These are phyloP conservation scores for Xylaria scruposa DNA, from an alignment of 495 filamentous ascomycete genomes.

Conservation along the genomic window DNA sequence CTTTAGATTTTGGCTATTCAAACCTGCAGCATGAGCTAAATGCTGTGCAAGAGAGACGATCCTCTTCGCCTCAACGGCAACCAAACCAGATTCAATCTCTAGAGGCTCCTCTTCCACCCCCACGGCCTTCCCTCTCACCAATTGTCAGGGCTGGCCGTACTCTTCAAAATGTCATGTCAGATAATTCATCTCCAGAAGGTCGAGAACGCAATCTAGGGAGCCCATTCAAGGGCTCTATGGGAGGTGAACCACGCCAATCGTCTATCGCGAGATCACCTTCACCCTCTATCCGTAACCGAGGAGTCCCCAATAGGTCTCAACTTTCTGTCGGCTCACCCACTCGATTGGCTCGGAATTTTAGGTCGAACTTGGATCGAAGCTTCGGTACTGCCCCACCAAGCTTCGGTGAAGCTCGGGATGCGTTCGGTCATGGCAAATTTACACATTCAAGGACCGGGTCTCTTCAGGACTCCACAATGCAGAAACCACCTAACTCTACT, in stretches of 20 bases:
- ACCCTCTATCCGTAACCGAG: slow-evolving; percentile 28
- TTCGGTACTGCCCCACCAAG: neutral
- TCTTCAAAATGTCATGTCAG: slow-evolving; percentile 59
- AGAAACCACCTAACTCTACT: slow-evolving; percentile 4
- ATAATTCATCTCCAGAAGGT: slow-evolving; percentile 55
- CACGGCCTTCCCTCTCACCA: slow-evolving; percentile 56
- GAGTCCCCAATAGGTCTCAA: slow-evolving; percentile 22
- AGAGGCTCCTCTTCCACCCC: slow-evolving; percentile 31
- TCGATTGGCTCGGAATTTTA: slow-evolving; percentile 22
- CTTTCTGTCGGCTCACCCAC: slow-evolving; percentile 23
- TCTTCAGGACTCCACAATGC: neutral
- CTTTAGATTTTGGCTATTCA: slow-evolving; percentile 38
- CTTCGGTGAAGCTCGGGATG: slow-evolving; percentile 38
- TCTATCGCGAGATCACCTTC: slow-evolving; percentile 30
- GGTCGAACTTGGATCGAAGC: slow-evolving; percentile 24
- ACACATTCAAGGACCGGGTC: slow-evolving; percentile 32
- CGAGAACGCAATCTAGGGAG: slow-evolving; percentile 55
- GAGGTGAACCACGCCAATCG: slow-evolving; percentile 34
- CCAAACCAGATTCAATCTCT: slow-evolving; percentile 28
- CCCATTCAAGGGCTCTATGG: slow-evolving; percentile 56
- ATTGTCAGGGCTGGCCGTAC: slow-evolving; percentile 58
- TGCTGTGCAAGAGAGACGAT: slow-evolving; percentile 38
- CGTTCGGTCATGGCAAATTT: slow-evolving; percentile 40
- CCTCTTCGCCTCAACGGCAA: slow-evolving; percentile 42
- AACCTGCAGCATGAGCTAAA: slow-evolving; percentile 36